A percentile compares a stretch with the other conserved stretches of the same genome.
Conservation (phyloP, 2,329 filamentous ascomycete genomes). For the Ceratocystis alfenasii region DNA sequence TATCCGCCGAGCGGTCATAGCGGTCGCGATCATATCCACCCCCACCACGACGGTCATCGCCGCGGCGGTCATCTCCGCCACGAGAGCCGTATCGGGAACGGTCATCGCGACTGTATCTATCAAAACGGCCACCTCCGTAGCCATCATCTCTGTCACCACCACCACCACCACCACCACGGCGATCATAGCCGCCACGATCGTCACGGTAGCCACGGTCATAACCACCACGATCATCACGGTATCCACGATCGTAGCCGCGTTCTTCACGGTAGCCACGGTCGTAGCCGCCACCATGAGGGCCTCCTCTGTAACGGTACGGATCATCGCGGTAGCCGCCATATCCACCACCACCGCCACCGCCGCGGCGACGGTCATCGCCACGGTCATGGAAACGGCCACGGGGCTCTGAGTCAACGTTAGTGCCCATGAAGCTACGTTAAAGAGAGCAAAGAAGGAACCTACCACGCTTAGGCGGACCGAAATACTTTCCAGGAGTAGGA, state of each 20-base stretch:
- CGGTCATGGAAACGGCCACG: slow-evolving; percentile 42
- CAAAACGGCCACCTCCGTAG: slow-evolving; percentile 29
- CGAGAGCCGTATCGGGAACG: slow-evolving; percentile 30
- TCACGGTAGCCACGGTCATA: slow-evolving; percentile 29
- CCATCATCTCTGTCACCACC: slow-evolving; percentile 31
- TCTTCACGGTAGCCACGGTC: slow-evolving; percentile 41
- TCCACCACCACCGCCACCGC: slow-evolving; percentile 41
- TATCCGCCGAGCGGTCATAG: slow-evolving; percentile 38
- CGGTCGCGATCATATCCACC: slow-evolving; percentile 39
- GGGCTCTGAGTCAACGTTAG: slow-evolving; percentile 26
- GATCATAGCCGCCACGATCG: slow-evolving; percentile 39
- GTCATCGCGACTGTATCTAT: slow-evolving; percentile 28
- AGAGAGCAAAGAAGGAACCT: slow-evolving; percentile 32
- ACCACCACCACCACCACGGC: slow-evolving; percentile 35
- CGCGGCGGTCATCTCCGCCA: slow-evolving; percentile 27
- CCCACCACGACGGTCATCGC: slow-evolving; percentile 32
- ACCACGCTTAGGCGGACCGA: slow-evolving; percentile 96
- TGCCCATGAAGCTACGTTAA: not conserved
- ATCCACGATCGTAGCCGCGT: slow-evolving; percentile 37
- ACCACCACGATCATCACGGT: slow-evolving; percentile 41
- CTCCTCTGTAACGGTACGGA: slow-evolving; percentile 44
- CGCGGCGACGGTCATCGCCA: slow-evolving; percentile 54
- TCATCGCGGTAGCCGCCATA: slow-evolving; percentile 42
- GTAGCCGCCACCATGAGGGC: slow-evolving; percentile 36
- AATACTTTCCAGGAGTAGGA: slow-evolving; percentile 97